These are phyloP conservation scores for Lipomyces yamadae DNA, from an alignment of 805 yeast species.

Conservation along the genomic window DNA sequence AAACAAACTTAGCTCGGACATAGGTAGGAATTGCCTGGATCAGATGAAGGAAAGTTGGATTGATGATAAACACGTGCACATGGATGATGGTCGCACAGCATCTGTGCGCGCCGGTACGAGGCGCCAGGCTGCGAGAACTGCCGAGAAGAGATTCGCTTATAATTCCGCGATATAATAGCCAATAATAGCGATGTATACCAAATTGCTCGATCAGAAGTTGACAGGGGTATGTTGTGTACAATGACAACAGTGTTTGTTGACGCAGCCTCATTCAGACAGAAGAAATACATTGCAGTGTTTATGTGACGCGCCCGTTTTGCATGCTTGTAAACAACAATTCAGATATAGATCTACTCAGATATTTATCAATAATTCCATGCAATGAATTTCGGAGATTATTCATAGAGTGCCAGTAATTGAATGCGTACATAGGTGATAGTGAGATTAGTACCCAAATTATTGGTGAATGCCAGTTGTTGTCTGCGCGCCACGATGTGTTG, in stretches of 20 bases:
- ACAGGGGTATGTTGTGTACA: slow-evolving; percentile 1
- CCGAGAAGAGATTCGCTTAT: background rate
- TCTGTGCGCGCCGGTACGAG: background rate
- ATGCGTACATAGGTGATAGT: background rate
- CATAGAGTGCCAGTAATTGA: background rate
- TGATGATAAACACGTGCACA: background rate
- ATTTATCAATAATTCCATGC: background rate
- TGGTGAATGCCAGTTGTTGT: background rate
- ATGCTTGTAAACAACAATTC: background rate
- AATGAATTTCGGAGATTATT: background rate
- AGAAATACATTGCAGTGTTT: background rate
- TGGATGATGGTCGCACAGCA: background rate
- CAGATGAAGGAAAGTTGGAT: background rate
- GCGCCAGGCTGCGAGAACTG: background rate
- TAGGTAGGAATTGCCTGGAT: background rate
- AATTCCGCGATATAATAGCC: background rate
- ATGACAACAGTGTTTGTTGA: background rate
- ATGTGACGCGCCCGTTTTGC: background rate
- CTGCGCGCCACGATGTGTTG: background rate
- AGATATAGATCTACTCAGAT: background rate
- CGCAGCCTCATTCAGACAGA: background rate
- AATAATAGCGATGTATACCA: background rate
- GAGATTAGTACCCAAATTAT: background rate
- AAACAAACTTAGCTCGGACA: background rate
- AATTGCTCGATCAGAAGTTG: background rate